Evolutionary conservation across 768 basidiomycete genomes (phyloP).

Genomic region (Tricholoma flavovirens): DNA sequence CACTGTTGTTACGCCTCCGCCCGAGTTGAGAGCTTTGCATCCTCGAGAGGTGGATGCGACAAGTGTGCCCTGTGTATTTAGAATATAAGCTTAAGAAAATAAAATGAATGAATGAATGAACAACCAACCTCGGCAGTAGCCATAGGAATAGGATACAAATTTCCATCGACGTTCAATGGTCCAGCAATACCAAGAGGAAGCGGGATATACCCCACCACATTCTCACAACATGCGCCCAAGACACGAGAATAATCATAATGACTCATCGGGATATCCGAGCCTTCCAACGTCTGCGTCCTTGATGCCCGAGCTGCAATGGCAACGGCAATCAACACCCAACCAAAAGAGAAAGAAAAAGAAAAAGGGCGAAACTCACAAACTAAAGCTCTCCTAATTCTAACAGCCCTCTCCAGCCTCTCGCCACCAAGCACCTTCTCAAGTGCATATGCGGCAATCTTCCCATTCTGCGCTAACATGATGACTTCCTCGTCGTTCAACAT

Average conservation of each 20-base stretch:
- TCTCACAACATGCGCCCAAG: constrained; percentile 96
- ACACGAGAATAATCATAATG: constrained; percentile 93
- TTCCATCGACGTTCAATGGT: constrained; percentile 86
- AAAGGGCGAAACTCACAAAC: constrained; percentile 61
- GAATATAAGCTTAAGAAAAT: too few species aligned
- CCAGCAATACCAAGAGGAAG: constrained; percentile 95
- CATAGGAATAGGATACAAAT: constrained; percentile 89
- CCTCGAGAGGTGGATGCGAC: constrained; percentile 97
- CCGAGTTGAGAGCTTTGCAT: constrained; percentile 95
- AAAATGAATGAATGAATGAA: background rate
- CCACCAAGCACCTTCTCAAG: constrained; percentile 86
- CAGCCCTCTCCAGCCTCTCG: constrained; percentile 74
- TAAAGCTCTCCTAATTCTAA: constrained; percentile 77
- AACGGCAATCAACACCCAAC: constrained; percentile 2
- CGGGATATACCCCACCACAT: constrained; percentile 96
- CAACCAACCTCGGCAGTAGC: constrained; percentile 78
- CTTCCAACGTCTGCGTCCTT: constrained; percentile 75
- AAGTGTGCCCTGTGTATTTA: constrained; percentile 60
- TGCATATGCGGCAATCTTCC: constrained; percentile 93
- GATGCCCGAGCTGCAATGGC: constrained; percentile 69
- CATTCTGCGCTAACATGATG: constrained; percentile 78
- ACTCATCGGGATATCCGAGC: constrained; percentile 73
- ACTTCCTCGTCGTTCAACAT: constrained; percentile 89
- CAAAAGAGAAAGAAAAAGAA: background rate
- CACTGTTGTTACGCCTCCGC: constrained; percentile 93